phyloP scores from a whole-genome alignment of 2,329 filamentous ascomycete species.

The Colletotrichum sansevieriae region DNA sequence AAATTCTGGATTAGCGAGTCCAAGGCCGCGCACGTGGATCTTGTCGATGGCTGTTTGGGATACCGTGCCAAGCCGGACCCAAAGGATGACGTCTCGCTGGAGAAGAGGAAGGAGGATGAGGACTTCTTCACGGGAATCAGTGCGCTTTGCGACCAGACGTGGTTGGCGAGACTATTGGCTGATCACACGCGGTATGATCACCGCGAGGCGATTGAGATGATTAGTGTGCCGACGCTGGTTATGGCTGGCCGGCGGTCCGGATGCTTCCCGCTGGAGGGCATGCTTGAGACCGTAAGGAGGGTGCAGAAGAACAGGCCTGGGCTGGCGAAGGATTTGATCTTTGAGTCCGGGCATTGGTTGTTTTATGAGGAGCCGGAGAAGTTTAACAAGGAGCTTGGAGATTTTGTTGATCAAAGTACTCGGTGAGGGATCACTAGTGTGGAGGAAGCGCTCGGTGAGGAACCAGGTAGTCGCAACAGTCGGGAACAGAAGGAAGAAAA shows the following conservation, averaged over 20 bases:
- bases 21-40: slow-evolving; percentile 46
- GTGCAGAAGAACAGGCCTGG: slow-evolving; percentile 44
- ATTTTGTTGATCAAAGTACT: slow-evolving; percentile 27
- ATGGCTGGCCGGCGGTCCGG: slow-evolving; percentile 53
- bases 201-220: slow-evolving; percentile 54
- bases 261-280: slow-evolving; percentile 55
- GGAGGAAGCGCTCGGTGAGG: too few species aligned
- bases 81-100: slow-evolving; percentile 44
- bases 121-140: slow-evolving; percentile 53
- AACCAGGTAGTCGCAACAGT: neutral
- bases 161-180: slow-evolving; percentile 54
- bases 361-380: slow-evolving; percentile 56
- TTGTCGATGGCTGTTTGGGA: slow-evolving; percentile 53
- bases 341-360: slow-evolving; percentile 55
- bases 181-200: slow-evolving; percentile 58
- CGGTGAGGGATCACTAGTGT: neutral
- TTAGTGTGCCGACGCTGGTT: slow-evolving; percentile 52
- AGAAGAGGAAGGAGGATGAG: slow-evolving; percentile 48
- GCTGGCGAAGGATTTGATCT: slow-evolving; percentile 48
- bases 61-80: slow-evolving; percentile 49
- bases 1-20: slow-evolving; percentile 45
- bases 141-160: slow-evolving; percentile 51
- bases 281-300: slow-evolving; percentile 52
- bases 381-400: slow-evolving; percentile 51
- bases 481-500: neutral